These are phyloP conservation scores for Mortierella sp. DNA, from an alignment of 371 early-diverging fungal genomes.

Conservation along the genomic window DNA sequence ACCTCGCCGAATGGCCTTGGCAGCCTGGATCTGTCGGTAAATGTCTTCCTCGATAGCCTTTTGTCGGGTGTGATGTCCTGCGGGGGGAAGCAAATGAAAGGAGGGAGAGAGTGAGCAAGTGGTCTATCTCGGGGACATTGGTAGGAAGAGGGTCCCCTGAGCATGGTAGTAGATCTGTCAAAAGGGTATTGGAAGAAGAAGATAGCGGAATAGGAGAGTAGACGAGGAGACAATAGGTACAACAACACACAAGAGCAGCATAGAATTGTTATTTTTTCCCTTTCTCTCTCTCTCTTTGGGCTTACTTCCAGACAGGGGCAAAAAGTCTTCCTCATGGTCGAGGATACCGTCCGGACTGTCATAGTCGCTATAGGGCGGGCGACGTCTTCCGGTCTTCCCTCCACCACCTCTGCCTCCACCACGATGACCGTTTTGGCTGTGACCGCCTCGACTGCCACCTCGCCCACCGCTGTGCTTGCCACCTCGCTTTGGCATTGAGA, in stretches of 20 bases:
- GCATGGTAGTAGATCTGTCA: too few species aligned
- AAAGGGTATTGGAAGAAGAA: too few species aligned
- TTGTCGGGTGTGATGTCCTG: constrained; percentile 23
- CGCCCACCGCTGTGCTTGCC: constrained; percentile 22
- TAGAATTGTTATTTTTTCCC: too few species aligned
- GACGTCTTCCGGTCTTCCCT: too few species aligned
- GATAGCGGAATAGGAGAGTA: too few species aligned
- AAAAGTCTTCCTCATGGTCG: constrained; percentile 38
- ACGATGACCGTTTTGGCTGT: constrained; percentile 7
- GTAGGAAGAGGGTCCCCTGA: background rate
- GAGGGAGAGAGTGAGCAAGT: too few species aligned
- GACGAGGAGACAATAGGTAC: too few species aligned
- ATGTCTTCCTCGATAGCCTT: constrained; percentile 33
- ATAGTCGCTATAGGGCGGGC: too few species aligned
- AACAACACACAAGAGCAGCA: too few species aligned
- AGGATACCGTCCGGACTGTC: too few species aligned
- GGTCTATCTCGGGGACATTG: background rate
- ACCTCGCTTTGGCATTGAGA: constrained; percentile 36
- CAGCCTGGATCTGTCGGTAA: constrained; percentile 38
- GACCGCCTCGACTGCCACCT: constrained; percentile 40
- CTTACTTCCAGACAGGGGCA: constrained; percentile 23
- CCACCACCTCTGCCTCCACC: constrained; percentile 16
- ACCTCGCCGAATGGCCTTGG: constrained; percentile 30
- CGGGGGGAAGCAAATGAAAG: constrained; percentile 5
- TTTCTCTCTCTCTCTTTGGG: too few species aligned